Evolutionary conservation across 768 basidiomycete genomes (phyloP).

Genomic region (Antrodiella citrinella): DNA sequence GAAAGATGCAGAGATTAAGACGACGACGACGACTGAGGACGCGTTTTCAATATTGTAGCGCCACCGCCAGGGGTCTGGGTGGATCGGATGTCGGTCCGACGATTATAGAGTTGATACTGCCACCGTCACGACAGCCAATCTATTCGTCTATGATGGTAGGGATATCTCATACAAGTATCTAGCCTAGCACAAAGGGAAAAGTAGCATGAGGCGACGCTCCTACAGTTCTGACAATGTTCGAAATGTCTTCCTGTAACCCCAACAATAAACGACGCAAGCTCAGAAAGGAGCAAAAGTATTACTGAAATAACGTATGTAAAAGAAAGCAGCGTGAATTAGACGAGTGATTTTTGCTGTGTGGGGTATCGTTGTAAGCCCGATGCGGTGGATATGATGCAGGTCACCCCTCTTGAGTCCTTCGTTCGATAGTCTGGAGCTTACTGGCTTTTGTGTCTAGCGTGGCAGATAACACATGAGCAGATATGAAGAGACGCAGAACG

Average conservation of each 20-base stretch:
- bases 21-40: too few relatives aligned
- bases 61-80: too few relatives aligned
- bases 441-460: slow-evolving; percentile 27
- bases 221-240: background rate
- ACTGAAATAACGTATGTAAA: background rate
- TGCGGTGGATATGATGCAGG: background rate
- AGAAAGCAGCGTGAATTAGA: background rate
- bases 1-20: too few relatives aligned
- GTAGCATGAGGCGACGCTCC: background rate
- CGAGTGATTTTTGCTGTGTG: background rate
- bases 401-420: background rate
- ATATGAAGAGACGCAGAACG: background rate
- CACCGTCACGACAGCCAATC: slow-evolving; percentile 1
- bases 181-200: background rate
- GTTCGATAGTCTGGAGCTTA: slow-evolving; percentile 17
- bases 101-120: too few relatives aligned
- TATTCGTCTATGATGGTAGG: background rate
- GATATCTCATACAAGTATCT: background rate
- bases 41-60: too few relatives aligned
- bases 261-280: background rate
- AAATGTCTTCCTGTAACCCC: background rate
- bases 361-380: background rate
- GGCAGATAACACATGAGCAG: slow-evolving; percentile 1
- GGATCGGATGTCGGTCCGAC: too few relatives aligned
- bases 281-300: background rate